These are phyloP conservation scores for Aspergillus spinulosporus DNA, from an alignment of 2,329 filamentous ascomycete species.

Conservation along the genomic window DNA sequence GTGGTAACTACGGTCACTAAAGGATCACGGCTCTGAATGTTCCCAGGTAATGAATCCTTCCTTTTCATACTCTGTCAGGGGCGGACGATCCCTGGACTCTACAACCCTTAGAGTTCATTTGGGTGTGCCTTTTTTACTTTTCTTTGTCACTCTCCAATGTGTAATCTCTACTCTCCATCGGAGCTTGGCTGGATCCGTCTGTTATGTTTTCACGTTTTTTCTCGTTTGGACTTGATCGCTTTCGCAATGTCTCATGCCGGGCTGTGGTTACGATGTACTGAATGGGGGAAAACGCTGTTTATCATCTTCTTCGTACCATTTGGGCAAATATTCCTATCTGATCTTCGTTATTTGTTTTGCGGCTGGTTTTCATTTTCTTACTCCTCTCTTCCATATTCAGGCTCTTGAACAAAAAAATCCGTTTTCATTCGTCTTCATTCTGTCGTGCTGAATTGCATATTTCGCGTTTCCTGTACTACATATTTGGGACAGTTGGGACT, in stretches of 20 bases:
- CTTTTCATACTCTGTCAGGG: slow-evolving; percentile 24
- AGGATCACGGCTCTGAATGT: slow-evolving; percentile 29
- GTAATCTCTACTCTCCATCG: slow-evolving; percentile 45
- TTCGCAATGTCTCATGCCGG: slow-evolving; percentile 25
- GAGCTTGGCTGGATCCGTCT: slow-evolving; percentile 38
- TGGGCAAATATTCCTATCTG: slow-evolving; percentile 19
- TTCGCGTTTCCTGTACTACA: slow-evolving; percentile 28
- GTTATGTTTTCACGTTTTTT: slow-evolving; percentile 10
- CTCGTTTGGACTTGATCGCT: slow-evolving; percentile 19
- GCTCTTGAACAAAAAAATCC: slow-evolving; percentile 16
- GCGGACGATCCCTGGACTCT: slow-evolving; percentile 12
- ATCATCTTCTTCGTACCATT: slow-evolving; percentile 22
- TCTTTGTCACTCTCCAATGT: slow-evolving; percentile 33
- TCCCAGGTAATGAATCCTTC: slow-evolving; percentile 31
- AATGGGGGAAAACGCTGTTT: slow-evolving; percentile 33
- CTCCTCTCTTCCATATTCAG: slow-evolving; percentile 16
- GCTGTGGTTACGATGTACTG: slow-evolving; percentile 39
- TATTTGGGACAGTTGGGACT: slow-evolving; percentile 28
- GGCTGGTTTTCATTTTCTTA: slow-evolving; percentile 21
- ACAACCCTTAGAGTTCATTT: slow-evolving; percentile 20
- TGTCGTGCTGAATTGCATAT: slow-evolving; percentile 26
- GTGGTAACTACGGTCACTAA: slow-evolving; percentile 50
- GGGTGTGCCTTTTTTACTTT: slow-evolving; percentile 16
- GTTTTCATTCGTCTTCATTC: slow-evolving; percentile 17
- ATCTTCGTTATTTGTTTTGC: slow-evolving; percentile 26